phyloP scores from a whole-genome alignment of 2,329 filamentous ascomycete genomes.

The Aspergillus awamori region DNA sequence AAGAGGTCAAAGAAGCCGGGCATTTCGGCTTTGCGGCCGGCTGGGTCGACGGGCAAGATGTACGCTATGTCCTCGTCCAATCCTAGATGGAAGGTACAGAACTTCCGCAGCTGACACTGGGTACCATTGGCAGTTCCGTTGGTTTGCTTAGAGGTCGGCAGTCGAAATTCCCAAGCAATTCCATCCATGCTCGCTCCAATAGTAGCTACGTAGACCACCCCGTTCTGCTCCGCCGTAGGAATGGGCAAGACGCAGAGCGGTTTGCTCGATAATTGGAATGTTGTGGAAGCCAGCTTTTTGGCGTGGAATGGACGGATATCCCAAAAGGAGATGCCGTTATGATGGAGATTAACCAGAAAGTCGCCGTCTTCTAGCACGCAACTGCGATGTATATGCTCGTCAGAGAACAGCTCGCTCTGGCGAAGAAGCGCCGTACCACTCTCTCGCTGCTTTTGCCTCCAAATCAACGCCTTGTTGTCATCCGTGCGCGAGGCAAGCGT shows the following conservation, averaged over 20 bases:
- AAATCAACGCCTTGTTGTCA: conserved; percentile 78
- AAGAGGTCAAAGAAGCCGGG: conserved; percentile 85
- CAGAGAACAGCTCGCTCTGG: conserved; percentile 68
- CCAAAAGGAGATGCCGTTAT: conserved; percentile 74
- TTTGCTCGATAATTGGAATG: conserved; percentile 67
- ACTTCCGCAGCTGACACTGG: conserved; percentile 61
- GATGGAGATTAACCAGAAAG: conserved; percentile 78
- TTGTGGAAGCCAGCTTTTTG: conserved; percentile 58
- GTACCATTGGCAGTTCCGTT: conserved; percentile 32
- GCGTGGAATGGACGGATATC: conserved; percentile 69
- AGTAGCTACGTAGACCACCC: conserved; percentile 72
- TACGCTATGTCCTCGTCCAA: conserved; percentile 56
- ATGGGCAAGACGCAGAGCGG: conserved; percentile 79
- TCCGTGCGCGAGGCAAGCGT: conserved; percentile 80
- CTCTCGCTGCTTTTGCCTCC: conserved; percentile 66
- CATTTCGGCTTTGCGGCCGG: conserved; percentile 69
- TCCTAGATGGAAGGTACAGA: conserved; percentile 71
- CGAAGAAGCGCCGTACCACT: conserved; percentile 61
- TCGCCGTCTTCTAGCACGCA: conserved; percentile 75
- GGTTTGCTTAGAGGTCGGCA: conserved; percentile 52
- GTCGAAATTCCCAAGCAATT: conserved; percentile 75
- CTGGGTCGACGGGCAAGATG: conserved; percentile 82
- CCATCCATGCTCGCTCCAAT: conserved; percentile 78
- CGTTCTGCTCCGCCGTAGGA: conserved; percentile 60
- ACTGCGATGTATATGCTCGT: conserved; percentile 76